Base-by-base conservation (phyloP, 192 early-diverging fungal species). In the Tieghemiomyces parasiticus region DNA sequence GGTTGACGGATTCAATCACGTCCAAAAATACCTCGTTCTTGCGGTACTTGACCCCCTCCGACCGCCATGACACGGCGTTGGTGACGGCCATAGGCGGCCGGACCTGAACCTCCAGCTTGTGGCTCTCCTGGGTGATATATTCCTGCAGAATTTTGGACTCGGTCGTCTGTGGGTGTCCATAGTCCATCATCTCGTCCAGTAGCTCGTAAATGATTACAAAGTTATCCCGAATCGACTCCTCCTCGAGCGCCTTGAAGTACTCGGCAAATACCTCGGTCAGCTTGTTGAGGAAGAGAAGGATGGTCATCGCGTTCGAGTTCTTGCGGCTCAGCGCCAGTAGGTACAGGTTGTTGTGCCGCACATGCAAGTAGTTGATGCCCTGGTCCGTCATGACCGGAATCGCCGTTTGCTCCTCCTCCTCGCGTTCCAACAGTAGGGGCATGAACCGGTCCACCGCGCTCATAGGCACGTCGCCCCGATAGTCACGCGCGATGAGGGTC, bases 391-490 rank as follows among this genome's bases (percentile, higher is more conserved):
- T 83, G 59, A 93, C 86, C 9, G 93, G 93, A 38, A 84, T 76
- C 8, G 87, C 84, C 1, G 85, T 86, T 71, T 89, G 85, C 60
- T 91, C 86, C 54, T 95, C 90, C 70, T 99, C 89, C 67, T 99
- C 95, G 28, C 81, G 85, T 64, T 92, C 90, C 42, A 91, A 74
- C 31, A 99, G 78, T 66, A 99, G 71, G 14, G 92, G 91, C 92
- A 99, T 92, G 69, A 99, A 99, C 71, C 92, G 92, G 49, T 99
- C 95, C 59, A 94, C 88, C 26, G 91, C 85, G 47, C 78, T 79
- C 83, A 95, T 88, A 61, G 95, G 93, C 65, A 99, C 93, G 72
- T 99, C 95, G 6, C 95, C 95, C 25, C 95, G 83, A 72, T 95
- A 99, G 76, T 96, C 93, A 31, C 95, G 81, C 12, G 92, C 90